Percentiles rank a stretch among this genome's conserved stretches.
These are phyloP conservation scores for Neurospora hispaniola DNA, from an alignment of 495 filamentous ascomycete genomes.

Conservation along the genomic window DNA sequence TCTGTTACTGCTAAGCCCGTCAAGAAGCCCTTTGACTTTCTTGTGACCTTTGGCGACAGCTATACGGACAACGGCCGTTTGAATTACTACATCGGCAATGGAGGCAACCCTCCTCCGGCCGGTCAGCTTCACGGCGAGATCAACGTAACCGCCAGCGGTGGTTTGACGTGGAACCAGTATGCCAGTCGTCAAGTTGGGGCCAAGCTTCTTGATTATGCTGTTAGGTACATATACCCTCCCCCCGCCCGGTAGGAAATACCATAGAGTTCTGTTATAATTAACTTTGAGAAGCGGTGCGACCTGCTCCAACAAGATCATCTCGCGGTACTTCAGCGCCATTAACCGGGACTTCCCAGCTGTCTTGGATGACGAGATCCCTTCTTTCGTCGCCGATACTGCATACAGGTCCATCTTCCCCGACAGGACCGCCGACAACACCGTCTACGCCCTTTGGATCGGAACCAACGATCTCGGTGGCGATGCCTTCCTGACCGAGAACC, in stretches of 20 bases:
- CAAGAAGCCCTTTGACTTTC: slow-evolving; percentile 17
- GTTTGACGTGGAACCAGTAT: slow-evolving; percentile 57
- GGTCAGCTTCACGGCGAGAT: slow-evolving; percentile 38
- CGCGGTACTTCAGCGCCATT: slow-evolving; percentile 38
- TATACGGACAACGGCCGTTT: slow-evolving; percentile 63
- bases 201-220: slow-evolving; percentile 63
- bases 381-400: slow-evolving; percentile 51
- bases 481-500: slow-evolving; percentile 52
- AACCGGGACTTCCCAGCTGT: slow-evolving; percentile 49
- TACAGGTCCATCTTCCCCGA: slow-evolving; percentile 41
- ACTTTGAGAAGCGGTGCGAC: slow-evolving; percentile 39
- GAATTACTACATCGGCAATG: slow-evolving; percentile 46
- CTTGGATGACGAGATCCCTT: slow-evolving; percentile 55
- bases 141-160: slow-evolving; percentile 46
- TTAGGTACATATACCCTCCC: too few species aligned
- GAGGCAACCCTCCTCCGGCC: slow-evolving; percentile 48
- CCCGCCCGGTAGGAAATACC: too few species aligned
- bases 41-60: slow-evolving; percentile 56
- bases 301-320: slow-evolving; percentile 56
- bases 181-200: slow-evolving; percentile 44
- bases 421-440: slow-evolving; percentile 44
- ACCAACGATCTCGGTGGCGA: slow-evolving; percentile 62
- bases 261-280: too few species aligned
- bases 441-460: slow-evolving; percentile 69
- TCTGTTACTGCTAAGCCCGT: neutral